Evolutionary conservation across 768 basidiomycete species (phyloP).

Genomic region (Russula sp.): DNA sequence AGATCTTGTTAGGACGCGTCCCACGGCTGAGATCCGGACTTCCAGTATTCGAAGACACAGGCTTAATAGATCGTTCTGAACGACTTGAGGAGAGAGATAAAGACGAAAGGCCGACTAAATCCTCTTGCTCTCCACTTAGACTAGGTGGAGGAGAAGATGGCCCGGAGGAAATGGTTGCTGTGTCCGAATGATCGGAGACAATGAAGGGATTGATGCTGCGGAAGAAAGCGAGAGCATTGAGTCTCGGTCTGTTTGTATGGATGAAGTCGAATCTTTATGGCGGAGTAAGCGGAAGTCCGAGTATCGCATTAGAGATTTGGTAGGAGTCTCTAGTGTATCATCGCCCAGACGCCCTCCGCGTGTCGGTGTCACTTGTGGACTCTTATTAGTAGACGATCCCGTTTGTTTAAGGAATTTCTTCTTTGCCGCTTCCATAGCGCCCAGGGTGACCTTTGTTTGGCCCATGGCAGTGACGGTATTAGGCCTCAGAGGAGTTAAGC

Average conservation of each 20-base stretch:
- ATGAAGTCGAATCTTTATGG: slow-evolving; percentile 23
- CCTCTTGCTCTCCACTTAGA: slow-evolving; percentile 20
- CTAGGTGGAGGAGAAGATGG: slow-evolving; percentile 46
- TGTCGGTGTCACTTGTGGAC: slow-evolving; percentile 21
- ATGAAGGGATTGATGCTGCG: slow-evolving; percentile 54
- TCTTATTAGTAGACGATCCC: slow-evolving; percentile 33
- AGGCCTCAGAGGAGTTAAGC: slow-evolving; percentile 6
- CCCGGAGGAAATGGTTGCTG: slow-evolving; percentile 51
- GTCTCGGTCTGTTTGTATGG: slow-evolving; percentile 27
- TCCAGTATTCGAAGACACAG: slow-evolving; percentile 9
- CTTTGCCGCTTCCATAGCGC: slow-evolving; percentile 65
- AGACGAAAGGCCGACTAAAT: slow-evolving; percentile 36
- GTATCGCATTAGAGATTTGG: slow-evolving; percentile 18
- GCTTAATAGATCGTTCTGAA: not conserved
- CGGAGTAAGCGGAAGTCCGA: slow-evolving; percentile 26
- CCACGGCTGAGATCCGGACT: slow-evolving; percentile 11
- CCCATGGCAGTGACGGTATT: not conserved
- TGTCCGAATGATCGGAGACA: slow-evolving; percentile 60
- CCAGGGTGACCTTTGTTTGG: slow-evolving; percentile 40
- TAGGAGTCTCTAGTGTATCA: slow-evolving; percentile 17
- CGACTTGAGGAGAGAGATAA: slow-evolving; percentile 43
- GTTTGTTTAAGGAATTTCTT: slow-evolving; percentile 47
- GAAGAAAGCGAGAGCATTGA: slow-evolving; percentile 39
- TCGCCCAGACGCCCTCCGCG: slow-evolving; percentile 1
- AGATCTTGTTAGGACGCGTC: slow-evolving; percentile 31